These are phyloP conservation scores for Lasiodiplodia theobromae DNA, from an alignment of 2,329 filamentous ascomycete genomes.

Conservation along the genomic window DNA sequence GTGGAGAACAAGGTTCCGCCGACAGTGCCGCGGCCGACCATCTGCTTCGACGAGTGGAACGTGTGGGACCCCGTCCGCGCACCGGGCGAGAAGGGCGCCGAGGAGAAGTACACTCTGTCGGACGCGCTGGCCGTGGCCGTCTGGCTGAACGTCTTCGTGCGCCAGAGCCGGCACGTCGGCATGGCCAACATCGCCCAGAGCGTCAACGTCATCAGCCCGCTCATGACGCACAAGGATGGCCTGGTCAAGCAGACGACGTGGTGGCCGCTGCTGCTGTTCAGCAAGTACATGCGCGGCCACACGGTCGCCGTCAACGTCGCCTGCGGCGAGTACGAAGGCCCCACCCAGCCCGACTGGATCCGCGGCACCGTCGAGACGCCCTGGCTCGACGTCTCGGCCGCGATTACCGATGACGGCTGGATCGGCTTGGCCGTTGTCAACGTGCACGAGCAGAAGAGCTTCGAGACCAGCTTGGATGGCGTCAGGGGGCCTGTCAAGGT, in stretches of 20 bases:
- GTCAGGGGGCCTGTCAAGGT: constrained; percentile 62
- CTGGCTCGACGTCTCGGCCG: constrained; percentile 73
- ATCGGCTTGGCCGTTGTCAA: constrained; percentile 77
- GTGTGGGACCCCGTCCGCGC: constrained; percentile 79
- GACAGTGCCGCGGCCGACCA: constrained; percentile 68
- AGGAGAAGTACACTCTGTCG: constrained; percentile 76
- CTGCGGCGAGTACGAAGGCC: constrained; percentile 69
- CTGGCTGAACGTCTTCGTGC: constrained; percentile 79
- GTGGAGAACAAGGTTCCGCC: constrained; percentile 71
- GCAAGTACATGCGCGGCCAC: constrained; percentile 75
- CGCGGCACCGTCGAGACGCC: constrained; percentile 71
- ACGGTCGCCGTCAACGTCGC: constrained; percentile 72
- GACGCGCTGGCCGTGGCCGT: constrained; percentile 77
- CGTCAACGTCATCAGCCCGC: constrained; percentile 78
- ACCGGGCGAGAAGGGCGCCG: constrained; percentile 73
- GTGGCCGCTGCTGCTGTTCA: constrained; percentile 76
- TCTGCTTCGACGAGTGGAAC: constrained; percentile 88
- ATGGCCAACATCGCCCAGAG: constrained; percentile 83
- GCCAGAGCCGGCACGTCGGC: constrained; percentile 72
- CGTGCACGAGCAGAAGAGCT: constrained; percentile 65
- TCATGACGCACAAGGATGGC: constrained; percentile 73
- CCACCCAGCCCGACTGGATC: constrained; percentile 71
- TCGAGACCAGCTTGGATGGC: constrained; percentile 67
- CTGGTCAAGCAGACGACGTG: constrained; percentile 75
- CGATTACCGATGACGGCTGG: constrained; percentile 64